phyloP scores from a whole-genome alignment of 164 flowering plant species.

The Pachysandra terminalis region DNA sequence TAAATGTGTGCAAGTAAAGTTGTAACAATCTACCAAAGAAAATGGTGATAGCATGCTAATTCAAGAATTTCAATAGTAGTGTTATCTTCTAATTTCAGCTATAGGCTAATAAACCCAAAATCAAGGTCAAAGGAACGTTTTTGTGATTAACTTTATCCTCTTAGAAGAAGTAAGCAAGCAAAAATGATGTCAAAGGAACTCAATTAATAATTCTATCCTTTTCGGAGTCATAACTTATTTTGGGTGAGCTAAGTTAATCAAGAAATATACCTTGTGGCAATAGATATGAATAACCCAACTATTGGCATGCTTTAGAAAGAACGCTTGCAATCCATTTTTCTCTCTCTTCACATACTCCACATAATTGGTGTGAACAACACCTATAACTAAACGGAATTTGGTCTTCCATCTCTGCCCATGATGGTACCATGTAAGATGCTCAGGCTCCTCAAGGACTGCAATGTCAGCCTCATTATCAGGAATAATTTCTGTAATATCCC shows the following conservation, averaged over 20 bases:
- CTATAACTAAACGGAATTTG: conserved; percentile 77
- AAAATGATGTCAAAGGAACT: background rate
- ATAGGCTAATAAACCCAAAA: background rate
- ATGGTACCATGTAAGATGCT: conserved; percentile 99
- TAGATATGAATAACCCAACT: conserved; percentile 85
- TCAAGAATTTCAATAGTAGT: background rate
- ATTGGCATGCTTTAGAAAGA: conserved; percentile 60
- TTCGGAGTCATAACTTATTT: background rate
- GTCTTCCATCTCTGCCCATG: conserved; percentile 95
- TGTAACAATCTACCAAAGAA: background rate
- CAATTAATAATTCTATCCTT: background rate
- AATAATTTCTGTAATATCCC: conserved; percentile 79
- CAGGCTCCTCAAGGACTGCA: conserved; percentile 98
- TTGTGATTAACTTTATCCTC: too few species aligned
- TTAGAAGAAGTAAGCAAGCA: too few species aligned
- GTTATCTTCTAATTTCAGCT: background rate
- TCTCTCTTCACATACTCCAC: conserved; percentile 88
- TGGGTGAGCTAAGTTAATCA: background rate
- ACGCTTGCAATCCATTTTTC: conserved; percentile 71
- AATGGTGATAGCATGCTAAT: background rate
- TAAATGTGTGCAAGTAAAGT: background rate
- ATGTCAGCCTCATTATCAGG: conserved; percentile 88
- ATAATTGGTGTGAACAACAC: conserved; percentile 90
- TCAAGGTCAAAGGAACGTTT: background rate
- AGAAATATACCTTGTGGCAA: conserved; percentile 74